Conservation (phyloP, 148 eudicot genomes). For the Rhododendron henanense region DNA sequence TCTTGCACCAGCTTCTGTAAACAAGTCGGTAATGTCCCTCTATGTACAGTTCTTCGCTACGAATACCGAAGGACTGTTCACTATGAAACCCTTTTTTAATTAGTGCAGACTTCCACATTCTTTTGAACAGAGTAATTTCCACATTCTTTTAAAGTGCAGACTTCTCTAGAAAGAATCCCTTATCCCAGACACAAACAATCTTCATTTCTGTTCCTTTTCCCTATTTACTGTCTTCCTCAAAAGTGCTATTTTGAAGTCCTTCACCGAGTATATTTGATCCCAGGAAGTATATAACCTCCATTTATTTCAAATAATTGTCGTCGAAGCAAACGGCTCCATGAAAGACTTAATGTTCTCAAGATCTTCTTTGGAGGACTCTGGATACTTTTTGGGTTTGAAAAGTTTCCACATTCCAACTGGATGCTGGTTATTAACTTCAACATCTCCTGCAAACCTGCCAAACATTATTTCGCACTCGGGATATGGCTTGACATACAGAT, state of each 20-base stretch:
- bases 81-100: no score
- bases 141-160: neutral
- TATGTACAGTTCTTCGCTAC: no score
- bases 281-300: neutral
- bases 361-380: constrained; percentile 44
- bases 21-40: no score
- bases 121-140: neutral
- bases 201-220: neutral
- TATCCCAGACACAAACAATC: neutral
- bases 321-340: constrained; percentile 37
- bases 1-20: no score
- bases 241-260: neutral
- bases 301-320: neutral
- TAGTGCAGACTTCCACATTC: no score
- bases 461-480: constrained; percentile 83
- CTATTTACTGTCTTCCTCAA: neutral
- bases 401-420: constrained; percentile 80
- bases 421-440: constrained; percentile 41
- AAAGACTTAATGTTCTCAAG: constrained; percentile 45
- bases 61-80: no score
- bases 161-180: neutral
- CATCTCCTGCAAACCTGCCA: constrained; percentile 52
- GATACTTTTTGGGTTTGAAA: constrained; percentile 50
- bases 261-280: neutral
- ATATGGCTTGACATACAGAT: constrained; percentile 88